Evolutionary conservation across 2,329 filamentous ascomycete genomes (phyloP).

Genomic region (Pseudogymnoascus sp.): DNA sequence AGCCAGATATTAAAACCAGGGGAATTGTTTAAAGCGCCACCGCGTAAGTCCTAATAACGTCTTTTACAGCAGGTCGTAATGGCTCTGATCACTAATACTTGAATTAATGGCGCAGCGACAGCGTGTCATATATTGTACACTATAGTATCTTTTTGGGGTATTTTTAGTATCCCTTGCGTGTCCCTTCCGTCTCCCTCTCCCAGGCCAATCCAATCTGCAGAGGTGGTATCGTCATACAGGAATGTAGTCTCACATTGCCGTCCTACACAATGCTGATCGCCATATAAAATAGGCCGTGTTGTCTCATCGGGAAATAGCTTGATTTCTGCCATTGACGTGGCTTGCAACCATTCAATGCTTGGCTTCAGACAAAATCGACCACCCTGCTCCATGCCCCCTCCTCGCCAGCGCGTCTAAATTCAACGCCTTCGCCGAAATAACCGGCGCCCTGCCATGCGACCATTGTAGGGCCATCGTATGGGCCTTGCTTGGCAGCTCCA

Average conservation of each 20-base stretch:
- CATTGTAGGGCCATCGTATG: constrained; percentile 81
- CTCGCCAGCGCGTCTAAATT: constrained; percentile 57
- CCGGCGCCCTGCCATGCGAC: constrained; percentile 83
- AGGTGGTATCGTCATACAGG: background rate
- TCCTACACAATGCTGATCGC: background rate
- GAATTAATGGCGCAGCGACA: background rate
- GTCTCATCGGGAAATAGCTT: background rate
- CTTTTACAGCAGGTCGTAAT: too few species aligned
- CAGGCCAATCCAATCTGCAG: background rate
- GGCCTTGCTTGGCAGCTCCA: constrained; percentile 70
- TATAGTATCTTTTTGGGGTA: background rate
- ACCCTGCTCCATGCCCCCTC: constrained; percentile 34
- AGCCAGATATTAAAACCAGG: background rate
- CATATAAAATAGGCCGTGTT: background rate
- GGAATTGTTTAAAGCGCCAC: background rate
- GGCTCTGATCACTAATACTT: background rate
- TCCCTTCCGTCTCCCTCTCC: background rate
- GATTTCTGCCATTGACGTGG: background rate
- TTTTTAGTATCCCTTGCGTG: background rate
- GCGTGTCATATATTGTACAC: background rate
- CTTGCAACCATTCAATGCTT: background rate
- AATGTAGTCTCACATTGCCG: background rate
- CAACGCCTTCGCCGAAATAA: constrained; percentile 86
- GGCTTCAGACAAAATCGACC: constrained; percentile 28
- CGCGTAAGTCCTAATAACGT: background rate